Base-by-base conservation (phyloP, 129 eudicot genomes). In the Erigeron canadensis region DNA sequence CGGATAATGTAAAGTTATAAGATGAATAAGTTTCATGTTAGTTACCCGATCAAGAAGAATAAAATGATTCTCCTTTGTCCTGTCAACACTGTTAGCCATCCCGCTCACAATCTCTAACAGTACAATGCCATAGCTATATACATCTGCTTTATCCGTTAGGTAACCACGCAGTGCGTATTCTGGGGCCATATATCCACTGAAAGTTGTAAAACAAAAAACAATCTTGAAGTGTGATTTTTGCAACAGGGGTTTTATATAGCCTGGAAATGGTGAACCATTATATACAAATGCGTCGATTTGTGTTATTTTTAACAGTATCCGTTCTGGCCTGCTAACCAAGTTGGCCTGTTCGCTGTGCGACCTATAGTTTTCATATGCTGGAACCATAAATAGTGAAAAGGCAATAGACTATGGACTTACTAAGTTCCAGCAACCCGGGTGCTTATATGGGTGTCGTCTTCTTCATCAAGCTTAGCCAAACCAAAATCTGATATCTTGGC, bases 151-250 rank as follows among this genome's bases (percentile, higher is more conserved):
- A 71, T 82, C 82, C 5, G 93, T 86, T 51, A 89, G 82, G 80
- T 89, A 77, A 60, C 96, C 96, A 67, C 85, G 75, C 80, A 86
- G 53, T n/a, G 93, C 96, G 51, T 89, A 89, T 86, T 89, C 96
- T 8, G 96, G 96, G 13, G 96, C 92, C 90, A 89, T 89, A 48
- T 89, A 89, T 76, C 96, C 96, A 69, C 96, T 89, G 81, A 4
- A 75, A 76, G 59, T 53, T 70, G 34, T 42, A 42, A 12, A 39
- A 1, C 22, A 42, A 57, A 57, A 0, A 28, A 28, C 5, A 7
- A 62, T 22, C 10, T 42, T 48, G 2, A 61, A 23, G 45, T 16
- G 45, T n/a, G 47, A 39, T 50, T 19, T 13, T 51, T 51, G 57
- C 57, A 51, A 11, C 57, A 51, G 21, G 21, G 57, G 22, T 45